Conservation (phyloP, 2,329 filamentous ascomycete species). For the Alternaria alternata region DNA sequence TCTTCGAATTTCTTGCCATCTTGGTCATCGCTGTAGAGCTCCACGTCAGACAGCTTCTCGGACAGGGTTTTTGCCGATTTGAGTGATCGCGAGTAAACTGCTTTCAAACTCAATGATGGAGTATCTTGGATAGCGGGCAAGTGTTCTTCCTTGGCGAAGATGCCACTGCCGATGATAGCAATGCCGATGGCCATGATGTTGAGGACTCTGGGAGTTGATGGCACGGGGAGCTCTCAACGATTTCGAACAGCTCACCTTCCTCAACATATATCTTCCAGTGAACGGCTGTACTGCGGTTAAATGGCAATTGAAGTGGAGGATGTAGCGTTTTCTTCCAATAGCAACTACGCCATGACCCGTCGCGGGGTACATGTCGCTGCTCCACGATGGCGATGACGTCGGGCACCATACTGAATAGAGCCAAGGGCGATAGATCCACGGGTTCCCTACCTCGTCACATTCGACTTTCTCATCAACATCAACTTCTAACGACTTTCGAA, state of each 20-base stretch:
- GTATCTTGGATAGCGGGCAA: slow-evolving; percentile 68
- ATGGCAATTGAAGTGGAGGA: slow-evolving; percentile 19
- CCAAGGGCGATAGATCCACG: slow-evolving; percentile 19
- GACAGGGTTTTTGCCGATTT: slow-evolving; percentile 59
- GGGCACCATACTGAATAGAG: slow-evolving; percentile 24
- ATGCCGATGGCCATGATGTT: slow-evolving; percentile 56
- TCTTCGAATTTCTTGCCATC: slow-evolving; percentile 59
- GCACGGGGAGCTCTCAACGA: neutral
- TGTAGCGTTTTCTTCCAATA: slow-evolving; percentile 15
- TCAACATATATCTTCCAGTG: slow-evolving; percentile 1
- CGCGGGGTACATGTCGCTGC: slow-evolving; percentile 19
- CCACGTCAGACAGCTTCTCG: slow-evolving; percentile 53
- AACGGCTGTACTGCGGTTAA: slow-evolving; percentile 27
- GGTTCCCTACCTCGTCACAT: slow-evolving; percentile 1
- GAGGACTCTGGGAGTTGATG: neutral
- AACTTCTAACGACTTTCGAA: neutral
- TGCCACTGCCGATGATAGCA: slow-evolving; percentile 69
- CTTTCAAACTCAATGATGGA: slow-evolving; percentile 65
- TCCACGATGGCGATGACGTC: slow-evolving; percentile 28
- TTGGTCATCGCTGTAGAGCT: slow-evolving; percentile 67
- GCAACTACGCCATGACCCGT: slow-evolving; percentile 6
- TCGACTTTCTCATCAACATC: neutral
- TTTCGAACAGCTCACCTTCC: neutral
- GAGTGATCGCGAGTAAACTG: slow-evolving; percentile 71
- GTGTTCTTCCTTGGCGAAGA: slow-evolving; percentile 68